These are phyloP conservation scores for Beta vulgaris DNA, from an alignment of 148 eudicot genomes.

Conservation along the genomic window DNA sequence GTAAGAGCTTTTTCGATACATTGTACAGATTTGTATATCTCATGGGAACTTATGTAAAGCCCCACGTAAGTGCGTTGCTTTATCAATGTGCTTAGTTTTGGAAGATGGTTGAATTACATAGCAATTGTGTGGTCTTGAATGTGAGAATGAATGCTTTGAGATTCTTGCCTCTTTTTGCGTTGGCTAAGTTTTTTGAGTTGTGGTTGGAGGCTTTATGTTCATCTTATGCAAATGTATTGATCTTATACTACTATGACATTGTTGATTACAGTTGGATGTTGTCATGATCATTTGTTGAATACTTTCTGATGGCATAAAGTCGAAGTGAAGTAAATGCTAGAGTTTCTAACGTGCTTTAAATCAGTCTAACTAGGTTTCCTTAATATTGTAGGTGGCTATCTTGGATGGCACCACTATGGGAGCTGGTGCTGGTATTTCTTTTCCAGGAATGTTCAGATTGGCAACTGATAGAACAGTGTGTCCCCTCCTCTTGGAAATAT, in stretches of 20 bases:
- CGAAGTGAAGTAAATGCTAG: neutral
- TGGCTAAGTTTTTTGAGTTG: neutral
- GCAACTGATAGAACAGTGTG: conserved; percentile 87
- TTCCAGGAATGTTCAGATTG: conserved; percentile 88
- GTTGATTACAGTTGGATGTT: neutral
- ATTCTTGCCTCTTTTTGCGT: neutral
- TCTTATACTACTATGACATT: neutral
- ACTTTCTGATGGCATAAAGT: neutral
- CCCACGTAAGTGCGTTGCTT: conserved; percentile 60
- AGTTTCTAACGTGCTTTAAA: neutral
- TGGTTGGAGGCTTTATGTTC: neutral
- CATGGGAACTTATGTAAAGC: conserved; percentile 88
- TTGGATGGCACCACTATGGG: conserved; percentile 91
- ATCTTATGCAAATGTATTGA: neutral
- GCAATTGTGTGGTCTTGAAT: neutral
- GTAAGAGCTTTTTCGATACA: conserved; percentile 59
- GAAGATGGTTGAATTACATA: neutral
- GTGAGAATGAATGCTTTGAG: neutral
- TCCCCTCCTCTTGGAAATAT: conserved; percentile 9
- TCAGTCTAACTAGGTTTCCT: neutral
- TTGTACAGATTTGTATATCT: conserved; percentile 81
- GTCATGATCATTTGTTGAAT: neutral
- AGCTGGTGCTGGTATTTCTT: conserved; percentile 78
- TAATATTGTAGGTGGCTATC: conserved; percentile 65
- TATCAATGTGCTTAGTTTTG: neutral